These are phyloP conservation scores for Kentomonas sorsogonicus DNA, from an alignment of 208 protist species.

Conservation along the genomic window DNA sequence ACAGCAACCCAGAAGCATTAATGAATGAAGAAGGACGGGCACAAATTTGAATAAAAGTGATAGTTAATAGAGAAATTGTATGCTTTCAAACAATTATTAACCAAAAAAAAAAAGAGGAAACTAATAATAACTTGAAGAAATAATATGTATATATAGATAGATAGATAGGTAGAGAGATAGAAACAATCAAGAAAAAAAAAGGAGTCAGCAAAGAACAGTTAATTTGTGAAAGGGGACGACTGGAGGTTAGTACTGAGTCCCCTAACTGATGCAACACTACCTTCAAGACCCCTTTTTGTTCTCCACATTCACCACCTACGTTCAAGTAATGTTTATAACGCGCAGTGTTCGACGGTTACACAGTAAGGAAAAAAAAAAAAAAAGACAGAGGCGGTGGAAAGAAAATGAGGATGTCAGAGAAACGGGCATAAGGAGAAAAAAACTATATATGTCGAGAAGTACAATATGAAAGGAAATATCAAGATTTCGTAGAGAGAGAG, in stretches of 20 bases:
- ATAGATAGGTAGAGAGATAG: constrained; percentile 1
- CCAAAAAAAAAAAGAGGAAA: background rate
- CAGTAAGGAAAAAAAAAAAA: constrained; percentile 3
- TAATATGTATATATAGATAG: constrained; percentile 2
- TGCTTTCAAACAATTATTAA: background rate
- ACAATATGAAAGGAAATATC: background rate
- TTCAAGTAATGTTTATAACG: too few relatives aligned
- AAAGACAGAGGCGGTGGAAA: constrained; percentile 11
- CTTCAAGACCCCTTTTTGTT: too few relatives aligned
- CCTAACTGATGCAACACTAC: too few relatives aligned
- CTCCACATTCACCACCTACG: too few relatives aligned
- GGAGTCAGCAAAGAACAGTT: too few relatives aligned
- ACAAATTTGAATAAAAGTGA: too few relatives aligned
- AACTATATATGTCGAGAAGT: background rate
- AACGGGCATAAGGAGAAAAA: constrained; percentile 1
- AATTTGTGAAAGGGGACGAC: too few relatives aligned
- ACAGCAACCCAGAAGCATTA: too few relatives aligned
- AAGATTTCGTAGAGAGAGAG: background rate
- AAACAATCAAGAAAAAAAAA: background rate
- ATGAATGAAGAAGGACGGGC: too few relatives aligned
- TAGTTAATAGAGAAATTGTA: background rate
- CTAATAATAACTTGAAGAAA: background rate
- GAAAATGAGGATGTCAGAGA: background rate
- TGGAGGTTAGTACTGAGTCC: too few relatives aligned
- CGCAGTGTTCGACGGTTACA: background rate